Base-by-base conservation (phyloP, 1,139 yeast genomes). In the Protomyces arabidopsidicola region DNA sequence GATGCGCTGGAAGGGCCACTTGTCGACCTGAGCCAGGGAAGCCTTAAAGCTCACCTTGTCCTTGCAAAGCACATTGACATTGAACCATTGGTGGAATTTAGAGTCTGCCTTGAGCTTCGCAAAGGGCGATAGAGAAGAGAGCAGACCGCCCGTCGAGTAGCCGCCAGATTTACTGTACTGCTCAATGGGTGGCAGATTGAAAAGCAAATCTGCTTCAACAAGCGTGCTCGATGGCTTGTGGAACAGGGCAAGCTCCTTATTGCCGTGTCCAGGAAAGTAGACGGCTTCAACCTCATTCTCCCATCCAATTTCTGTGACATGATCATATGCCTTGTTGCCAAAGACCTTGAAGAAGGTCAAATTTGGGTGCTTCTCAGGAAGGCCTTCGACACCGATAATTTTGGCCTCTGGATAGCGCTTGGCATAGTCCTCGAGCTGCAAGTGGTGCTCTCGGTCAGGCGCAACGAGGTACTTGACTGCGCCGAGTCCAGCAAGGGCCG, bases 141-240 rank as follows among this genome's bases (percentile, higher is more conserved):
- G 38, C 55, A 51, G 12, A 12, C 55, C 55, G 8, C 62, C 63
- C 14, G 63, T 35, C 18, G 56, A 51, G 31, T 39, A 14, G 79
- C 77, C 67, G 73, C 66, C 64, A 10, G 48, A 16, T 5, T 42
- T 18, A 16, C 65, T 70, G 3, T 84, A 80, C 65, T 78, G 86
- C 55, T 82, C 84, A 53, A 52, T 63, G 31, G 74, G 72, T 22
- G 79, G 80, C 45, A 85, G 74, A 69, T 83, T 83, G 73, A 84
- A 79, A 16, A 84, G 68, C 65, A 85, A 71, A 70, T 85, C 90
- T 1, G 85, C 88, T 67, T 80, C 82, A 66, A 82, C 76, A 45
- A 85, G 70, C 0, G 82, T 76, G 69, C 79, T 79, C 24, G 83
- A 75, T 14, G 72, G 71, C 62, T 76, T 76, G 70, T 83, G 83